Base-by-base conservation (phyloP, 148 eudicot genomes). In the Hydrangea macrophylla region DNA sequence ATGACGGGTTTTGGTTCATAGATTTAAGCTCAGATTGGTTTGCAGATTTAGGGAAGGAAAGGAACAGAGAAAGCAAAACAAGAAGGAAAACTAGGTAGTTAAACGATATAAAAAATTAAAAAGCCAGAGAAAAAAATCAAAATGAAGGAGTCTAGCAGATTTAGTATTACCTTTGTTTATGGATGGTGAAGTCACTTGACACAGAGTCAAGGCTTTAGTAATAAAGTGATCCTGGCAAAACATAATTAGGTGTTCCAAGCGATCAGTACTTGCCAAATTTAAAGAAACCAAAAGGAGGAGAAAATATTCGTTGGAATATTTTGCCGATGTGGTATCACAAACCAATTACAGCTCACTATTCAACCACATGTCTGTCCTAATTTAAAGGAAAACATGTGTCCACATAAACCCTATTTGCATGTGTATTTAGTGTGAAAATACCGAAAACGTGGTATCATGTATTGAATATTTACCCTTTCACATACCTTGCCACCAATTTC, bases 401-500 rank as follows among this genome's bases (percentile, higher is more conserved):
- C 17, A 42, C 50, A 42, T 11, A 1, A 42, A 42, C 15, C 50
- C 11, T 15, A 44, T 39, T n/a, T n/a, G n/a, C n/a, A n/a, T n/a
- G n/a, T n/a, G n/a, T n/a, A n/a, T n/a, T n/a, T n/a, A n/a, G n/a
- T n/a, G n/a, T n/a, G n/a, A n/a, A n/a, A n/a, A n/a, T n/a, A n/a
- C n/a, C n/a, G n/a, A n/a, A n/a, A n/a, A n/a, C n/a, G n/a, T n/a
- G n/a, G n/a, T n/a, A n/a, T n/a, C n/a, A n/a, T n/a, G n/a, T n/a
- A n/a, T n/a, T n/a, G n/a, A n/a, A n/a, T n/a, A n/a, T n/a, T n/a
- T n/a, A n/a, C n/a, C n/a, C n/a, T n/a, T n/a, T n/a, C n/a, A n/a
- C n/a, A 35, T 39, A 86, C 98, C 98, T 82, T 83, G 82, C 98
- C 96, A 92, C 98, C 96, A 90, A 74, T 92, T 90, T 75, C 96